These are phyloP conservation scores for Biscogniauxia sp. DNA, from an alignment of 2,329 filamentous ascomycete species.

Conservation along the genomic window DNA sequence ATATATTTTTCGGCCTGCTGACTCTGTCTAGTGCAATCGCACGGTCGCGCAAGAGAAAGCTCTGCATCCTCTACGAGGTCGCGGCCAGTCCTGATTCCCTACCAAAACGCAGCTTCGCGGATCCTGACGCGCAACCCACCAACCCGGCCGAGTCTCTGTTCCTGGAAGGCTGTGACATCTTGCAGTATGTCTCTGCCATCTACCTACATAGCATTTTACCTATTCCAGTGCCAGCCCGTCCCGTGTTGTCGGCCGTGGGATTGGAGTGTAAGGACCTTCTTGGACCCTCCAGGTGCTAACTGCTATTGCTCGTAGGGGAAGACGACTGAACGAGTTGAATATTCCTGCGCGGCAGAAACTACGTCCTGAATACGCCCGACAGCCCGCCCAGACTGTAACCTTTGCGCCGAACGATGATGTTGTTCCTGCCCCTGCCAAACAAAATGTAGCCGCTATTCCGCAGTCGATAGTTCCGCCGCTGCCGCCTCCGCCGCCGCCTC, in stretches of 20 bases:
- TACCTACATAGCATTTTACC: slow-evolving; percentile 7
- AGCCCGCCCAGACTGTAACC: slow-evolving; percentile 13
- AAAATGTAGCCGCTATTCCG: slow-evolving; percentile 10
- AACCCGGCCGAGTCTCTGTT: slow-evolving; percentile 54
- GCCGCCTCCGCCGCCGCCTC: slow-evolving; percentile 5
- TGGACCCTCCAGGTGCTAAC: background rate
- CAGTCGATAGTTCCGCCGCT: slow-evolving; percentile 10
- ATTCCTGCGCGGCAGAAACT: slow-evolving; percentile 49
- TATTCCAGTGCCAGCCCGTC: background rate
- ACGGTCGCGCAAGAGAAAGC: slow-evolving; percentile 84
- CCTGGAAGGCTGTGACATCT: slow-evolving; percentile 55
- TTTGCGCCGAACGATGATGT: slow-evolving; percentile 10
- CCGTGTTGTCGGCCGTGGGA: background rate
- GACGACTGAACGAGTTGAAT: slow-evolving; percentile 50
- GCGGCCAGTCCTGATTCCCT: slow-evolving; percentile 67
- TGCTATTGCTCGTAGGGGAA: slow-evolving; percentile 37
- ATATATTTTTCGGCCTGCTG: slow-evolving; percentile 45
- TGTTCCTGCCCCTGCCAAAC: slow-evolving; percentile 11
- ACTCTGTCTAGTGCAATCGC: slow-evolving; percentile 62
- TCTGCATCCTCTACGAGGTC: slow-evolving; percentile 80
- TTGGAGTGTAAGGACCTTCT: too few species aligned
- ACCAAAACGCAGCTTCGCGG: slow-evolving; percentile 56
- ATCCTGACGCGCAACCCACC: slow-evolving; percentile 54
- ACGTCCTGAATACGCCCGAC: slow-evolving; percentile 39
- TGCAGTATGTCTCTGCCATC: slow-evolving; percentile 51